Evolutionary conservation across 2,329 filamentous ascomycete genomes (phyloP).

Genomic region (Fusarium sacchari): DNA sequence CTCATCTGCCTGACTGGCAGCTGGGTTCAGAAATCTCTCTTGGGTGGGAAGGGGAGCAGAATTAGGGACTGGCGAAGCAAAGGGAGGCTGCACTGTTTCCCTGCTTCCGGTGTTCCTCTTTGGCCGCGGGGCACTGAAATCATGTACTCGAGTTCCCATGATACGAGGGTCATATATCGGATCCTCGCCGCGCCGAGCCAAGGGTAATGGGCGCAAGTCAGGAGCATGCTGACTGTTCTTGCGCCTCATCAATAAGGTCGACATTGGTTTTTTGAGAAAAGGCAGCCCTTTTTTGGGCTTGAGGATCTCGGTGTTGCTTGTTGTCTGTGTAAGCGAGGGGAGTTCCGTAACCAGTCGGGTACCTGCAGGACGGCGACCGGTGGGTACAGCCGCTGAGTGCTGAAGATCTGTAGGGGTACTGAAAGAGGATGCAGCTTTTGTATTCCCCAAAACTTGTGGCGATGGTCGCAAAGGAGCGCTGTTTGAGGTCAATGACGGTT

Average conservation of each 20-base stretch:
- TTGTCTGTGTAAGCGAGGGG: slow-evolving; percentile 44
- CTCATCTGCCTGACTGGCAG: slow-evolving; percentile 6
- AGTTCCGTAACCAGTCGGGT: slow-evolving; percentile 54
- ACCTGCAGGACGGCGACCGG: slow-evolving; percentile 56
- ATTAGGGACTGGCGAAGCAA: slow-evolving; percentile 23
- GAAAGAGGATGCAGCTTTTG: slow-evolving; percentile 53
- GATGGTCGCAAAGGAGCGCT: slow-evolving; percentile 42
- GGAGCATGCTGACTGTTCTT: slow-evolving; percentile 62
- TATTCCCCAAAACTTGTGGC: slow-evolving; percentile 41
- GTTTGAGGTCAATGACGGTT: slow-evolving; percentile 29
- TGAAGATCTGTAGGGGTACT: slow-evolving; percentile 62
- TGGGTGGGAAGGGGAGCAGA: slow-evolving; percentile 26
- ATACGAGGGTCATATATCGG: slow-evolving; percentile 71
- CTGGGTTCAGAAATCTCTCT: slow-evolving; percentile 21
- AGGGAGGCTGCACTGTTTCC: slow-evolving; percentile 18
- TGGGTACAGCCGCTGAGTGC: slow-evolving; percentile 42
- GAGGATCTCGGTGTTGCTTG: slow-evolving; percentile 50
- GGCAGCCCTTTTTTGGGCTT: slow-evolving; percentile 65
- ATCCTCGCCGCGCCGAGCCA: slow-evolving; percentile 54
- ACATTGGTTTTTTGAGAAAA: slow-evolving; percentile 69
- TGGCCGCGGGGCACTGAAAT: slow-evolving; percentile 70
- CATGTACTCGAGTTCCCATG: slow-evolving; percentile 70
- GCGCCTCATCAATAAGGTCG: slow-evolving; percentile 66
- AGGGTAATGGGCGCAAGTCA: slow-evolving; percentile 55
- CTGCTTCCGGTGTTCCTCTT: slow-evolving; percentile 45